These are phyloP conservation scores for Aspergillus carlsbadensis DNA, from an alignment of 495 filamentous ascomycete species.

Conservation along the genomic window DNA sequence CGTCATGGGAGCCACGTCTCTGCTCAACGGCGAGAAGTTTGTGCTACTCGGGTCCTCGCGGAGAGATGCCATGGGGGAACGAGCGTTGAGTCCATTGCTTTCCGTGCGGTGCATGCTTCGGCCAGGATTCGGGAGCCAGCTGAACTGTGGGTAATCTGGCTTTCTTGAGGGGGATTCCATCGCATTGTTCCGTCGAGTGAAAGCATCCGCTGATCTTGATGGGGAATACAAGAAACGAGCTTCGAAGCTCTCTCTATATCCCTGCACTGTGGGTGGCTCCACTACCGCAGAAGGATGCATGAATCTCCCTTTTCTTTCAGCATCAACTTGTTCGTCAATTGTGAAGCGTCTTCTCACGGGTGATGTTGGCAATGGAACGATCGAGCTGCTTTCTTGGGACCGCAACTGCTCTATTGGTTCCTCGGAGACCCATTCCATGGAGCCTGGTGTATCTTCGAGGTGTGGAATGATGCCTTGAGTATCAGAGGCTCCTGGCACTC, in stretches of 20 bases:
- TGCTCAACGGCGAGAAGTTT: not conserved
- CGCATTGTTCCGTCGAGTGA: no score
- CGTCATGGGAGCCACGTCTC: not conserved
- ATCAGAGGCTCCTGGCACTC: not conserved
- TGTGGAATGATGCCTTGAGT: not conserved
- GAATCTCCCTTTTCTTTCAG: constrained; percentile 5
- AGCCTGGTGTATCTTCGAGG: not conserved
- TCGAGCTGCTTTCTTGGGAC: constrained; percentile 1
- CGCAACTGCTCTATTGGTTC: not conserved
- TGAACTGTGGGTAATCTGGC: not conserved
- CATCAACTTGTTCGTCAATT: constrained; percentile 9
- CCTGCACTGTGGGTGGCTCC: not conserved
- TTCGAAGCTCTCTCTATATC: not conserved
- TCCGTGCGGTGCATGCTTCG: not conserved
- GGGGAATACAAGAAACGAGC: not conserved
- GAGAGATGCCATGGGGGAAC: not conserved
- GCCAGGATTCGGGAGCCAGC: not conserved
- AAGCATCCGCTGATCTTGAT: not conserved
- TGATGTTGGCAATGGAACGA: not conserved
- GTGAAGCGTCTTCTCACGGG: constrained; percentile 7
- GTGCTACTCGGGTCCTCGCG: not conserved
- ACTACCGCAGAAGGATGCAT: not conserved
- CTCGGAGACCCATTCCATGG: not conserved
- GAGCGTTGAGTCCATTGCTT: not conserved
- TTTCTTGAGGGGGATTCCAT: not conserved